Evolutionary conservation across 2,329 filamentous ascomycete species (phyloP).

Genomic region (Endocalyx cinctus): DNA sequence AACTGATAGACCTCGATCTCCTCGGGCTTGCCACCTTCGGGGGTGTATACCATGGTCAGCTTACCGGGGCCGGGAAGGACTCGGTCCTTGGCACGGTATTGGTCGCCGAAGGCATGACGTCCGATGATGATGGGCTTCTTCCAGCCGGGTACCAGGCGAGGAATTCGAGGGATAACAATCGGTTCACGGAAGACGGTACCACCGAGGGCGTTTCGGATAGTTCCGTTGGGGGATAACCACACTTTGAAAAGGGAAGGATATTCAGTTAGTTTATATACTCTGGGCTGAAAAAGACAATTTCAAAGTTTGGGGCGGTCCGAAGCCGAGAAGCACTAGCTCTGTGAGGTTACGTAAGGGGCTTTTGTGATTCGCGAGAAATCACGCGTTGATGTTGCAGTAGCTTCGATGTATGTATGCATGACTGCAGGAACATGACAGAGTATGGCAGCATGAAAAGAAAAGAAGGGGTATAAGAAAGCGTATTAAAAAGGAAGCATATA

Average conservation of each 20-base stretch:
- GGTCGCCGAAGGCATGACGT: constrained; percentile 96
- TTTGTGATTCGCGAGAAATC: no score
- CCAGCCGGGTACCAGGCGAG: constrained; percentile 93
- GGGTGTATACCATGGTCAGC: constrained; percentile 92
- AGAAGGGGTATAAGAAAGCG: no score
- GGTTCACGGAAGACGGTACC: constrained; percentile 99
- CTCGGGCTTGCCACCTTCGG: constrained; percentile 74
- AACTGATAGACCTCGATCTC: constrained; percentile 89
- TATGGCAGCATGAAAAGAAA: no score
- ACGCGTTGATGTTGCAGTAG: no score
- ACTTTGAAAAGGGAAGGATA: constrained; percentile 44
- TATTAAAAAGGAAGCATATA: constrained; percentile 9
- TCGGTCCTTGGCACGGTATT: constrained; percentile 93
- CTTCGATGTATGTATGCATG: constrained; percentile 17
- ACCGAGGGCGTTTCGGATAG: constrained; percentile 68
- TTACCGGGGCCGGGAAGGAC: constrained; percentile 81
- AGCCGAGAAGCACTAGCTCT: no score
- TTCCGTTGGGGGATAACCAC: constrained; percentile 98
- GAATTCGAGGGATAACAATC: constrained; percentile 91
- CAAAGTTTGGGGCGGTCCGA: no score
- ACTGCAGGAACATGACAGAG: constrained; percentile 11
- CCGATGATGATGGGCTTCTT: constrained; percentile 99
- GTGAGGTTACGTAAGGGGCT: neutral
- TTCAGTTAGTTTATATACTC: no score
- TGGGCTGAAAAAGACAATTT: no score